phyloP scores from a whole-genome alignment of 2,329 filamentous ascomycete genomes.

The Penicillium nordicum region DNA sequence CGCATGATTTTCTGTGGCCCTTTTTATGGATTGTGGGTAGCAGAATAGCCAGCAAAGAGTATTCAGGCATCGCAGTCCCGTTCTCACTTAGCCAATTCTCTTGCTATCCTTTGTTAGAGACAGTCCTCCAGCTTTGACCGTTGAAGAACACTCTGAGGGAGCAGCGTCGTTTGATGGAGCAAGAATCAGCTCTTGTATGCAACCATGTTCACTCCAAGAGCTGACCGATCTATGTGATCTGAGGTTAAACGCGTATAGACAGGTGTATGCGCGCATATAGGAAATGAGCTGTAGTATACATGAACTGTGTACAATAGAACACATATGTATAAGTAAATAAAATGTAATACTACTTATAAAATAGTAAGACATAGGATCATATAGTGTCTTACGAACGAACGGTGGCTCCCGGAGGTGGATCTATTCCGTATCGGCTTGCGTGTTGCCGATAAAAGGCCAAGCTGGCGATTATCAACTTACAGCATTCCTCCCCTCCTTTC shows the following conservation, averaged over 20 bases:
- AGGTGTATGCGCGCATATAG: not conserved
- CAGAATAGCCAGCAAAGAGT: not conserved
- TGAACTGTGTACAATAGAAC: not conserved
- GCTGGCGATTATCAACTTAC: constrained; percentile 21
- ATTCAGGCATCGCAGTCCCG: too few species aligned
- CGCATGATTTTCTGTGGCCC: not conserved
- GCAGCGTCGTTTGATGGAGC: not conserved
- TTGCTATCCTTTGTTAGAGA: not conserved
- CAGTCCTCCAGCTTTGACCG: not conserved
- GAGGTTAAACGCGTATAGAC: not conserved
- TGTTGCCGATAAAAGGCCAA: constrained; percentile 26
- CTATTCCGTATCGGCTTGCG: constrained; percentile 17
- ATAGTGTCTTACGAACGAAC: not conserved
- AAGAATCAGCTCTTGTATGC: not conserved
- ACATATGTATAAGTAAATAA: not conserved
- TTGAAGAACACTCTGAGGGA: not conserved
- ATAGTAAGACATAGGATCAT: not conserved
- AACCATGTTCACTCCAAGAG: not conserved
- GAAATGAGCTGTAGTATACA: not conserved
- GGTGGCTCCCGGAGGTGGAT: constrained; percentile 13
- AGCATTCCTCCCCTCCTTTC: constrained; percentile 6
- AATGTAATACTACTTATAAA: not conserved
- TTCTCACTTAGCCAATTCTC: not conserved
- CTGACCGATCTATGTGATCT: not conserved
- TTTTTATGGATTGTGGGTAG: not conserved